Conservation (phyloP, 2,329 filamentous ascomycete species). For the Xylaria hypoxylon region DNA sequence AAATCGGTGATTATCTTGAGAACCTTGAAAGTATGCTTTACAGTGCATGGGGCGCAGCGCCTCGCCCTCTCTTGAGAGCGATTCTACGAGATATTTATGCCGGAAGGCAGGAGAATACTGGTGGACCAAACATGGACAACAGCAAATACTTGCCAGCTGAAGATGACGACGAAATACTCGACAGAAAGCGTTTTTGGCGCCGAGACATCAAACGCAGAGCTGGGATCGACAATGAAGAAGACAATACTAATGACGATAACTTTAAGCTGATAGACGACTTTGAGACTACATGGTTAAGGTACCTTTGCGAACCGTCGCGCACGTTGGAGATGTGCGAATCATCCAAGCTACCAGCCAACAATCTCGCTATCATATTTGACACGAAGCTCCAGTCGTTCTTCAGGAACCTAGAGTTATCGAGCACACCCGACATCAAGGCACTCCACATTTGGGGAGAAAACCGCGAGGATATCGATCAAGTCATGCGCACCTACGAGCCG, state of each 20-base stretch:
- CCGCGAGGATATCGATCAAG: constrained; percentile 2
- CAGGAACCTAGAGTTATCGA: constrained; percentile 31
- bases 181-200: constrained; percentile 37
- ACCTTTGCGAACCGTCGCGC: constrained; percentile 47
- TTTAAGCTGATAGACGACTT: constrained; percentile 42
- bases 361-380: constrained; percentile 48
- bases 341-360: constrained; percentile 39
- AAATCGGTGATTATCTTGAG: constrained; percentile 48
- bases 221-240: constrained; percentile 29
- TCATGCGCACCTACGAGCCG: constrained; percentile 23
- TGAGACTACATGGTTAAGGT: constrained; percentile 47
- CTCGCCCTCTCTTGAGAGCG: constrained; percentile 44
- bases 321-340: constrained; percentile 48
- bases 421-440: constrained; percentile 20
- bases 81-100: constrained; percentile 48
- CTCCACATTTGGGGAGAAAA: constrained; percentile 34
- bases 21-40: constrained; percentile 36
- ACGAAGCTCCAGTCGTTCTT: constrained; percentile 48
- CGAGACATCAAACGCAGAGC: constrained; percentile 43
- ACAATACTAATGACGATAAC: constrained; percentile 25
- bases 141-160: constrained; percentile 9
- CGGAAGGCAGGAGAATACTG: constrained; percentile 33
- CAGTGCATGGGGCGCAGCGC: constrained; percentile 40
- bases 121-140: constrained; percentile 8
- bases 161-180: constrained; percentile 13